Evolutionary conservation across 2,329 filamentous ascomycete genomes (phyloP).

Genomic region (Taxawa tesnikishii): DNA sequence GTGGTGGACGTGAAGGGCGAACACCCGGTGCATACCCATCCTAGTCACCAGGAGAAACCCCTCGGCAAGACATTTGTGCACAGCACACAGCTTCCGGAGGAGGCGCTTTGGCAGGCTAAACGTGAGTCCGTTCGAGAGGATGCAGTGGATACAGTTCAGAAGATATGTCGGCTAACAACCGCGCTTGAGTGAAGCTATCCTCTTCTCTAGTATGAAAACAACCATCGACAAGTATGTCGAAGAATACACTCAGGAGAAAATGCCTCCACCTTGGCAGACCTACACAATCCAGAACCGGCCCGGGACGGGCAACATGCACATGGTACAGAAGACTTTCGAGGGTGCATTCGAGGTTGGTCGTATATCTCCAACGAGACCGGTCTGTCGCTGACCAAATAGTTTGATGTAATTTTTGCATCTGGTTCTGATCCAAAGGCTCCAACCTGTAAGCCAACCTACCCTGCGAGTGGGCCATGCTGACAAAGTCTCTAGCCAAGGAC

Average conservation of each 20-base stretch:
- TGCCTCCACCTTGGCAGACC: constrained; percentile 72
- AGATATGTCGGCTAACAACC: constrained; percentile 14
- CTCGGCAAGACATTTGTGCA: constrained; percentile 65
- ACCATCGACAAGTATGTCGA: constrained; percentile 47
- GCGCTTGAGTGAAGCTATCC: no score
- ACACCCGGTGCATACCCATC: constrained; percentile 45
- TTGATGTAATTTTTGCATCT: constrained; percentile 84
- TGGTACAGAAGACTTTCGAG: constrained; percentile 84
- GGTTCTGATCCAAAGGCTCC: constrained; percentile 34
- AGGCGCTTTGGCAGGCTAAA: constrained; percentile 79
- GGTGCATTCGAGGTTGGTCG: constrained; percentile 82
- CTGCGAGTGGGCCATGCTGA: constrained; percentile 8
- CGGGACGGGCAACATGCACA: constrained; percentile 64
- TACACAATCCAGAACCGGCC: constrained; percentile 66
- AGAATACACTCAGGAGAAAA: constrained; percentile 50
- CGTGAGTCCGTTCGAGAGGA: no score
- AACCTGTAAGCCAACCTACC: constrained; percentile 3
- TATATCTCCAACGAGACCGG: no score
- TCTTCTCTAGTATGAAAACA: constrained; percentile 53
- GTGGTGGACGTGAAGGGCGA: constrained; percentile 56
- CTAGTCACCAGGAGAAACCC: constrained; percentile 54
- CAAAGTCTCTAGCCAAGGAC: constrained; percentile 41
- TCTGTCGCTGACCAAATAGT: no score
- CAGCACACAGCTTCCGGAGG: constrained; percentile 53
- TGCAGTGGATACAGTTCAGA: constrained; percentile 27